Evolutionary conservation across 257 asterid species (phyloP), one percentile per base, ranked within the genome.

Genomic region (Przewalskia tangutica): DNA sequence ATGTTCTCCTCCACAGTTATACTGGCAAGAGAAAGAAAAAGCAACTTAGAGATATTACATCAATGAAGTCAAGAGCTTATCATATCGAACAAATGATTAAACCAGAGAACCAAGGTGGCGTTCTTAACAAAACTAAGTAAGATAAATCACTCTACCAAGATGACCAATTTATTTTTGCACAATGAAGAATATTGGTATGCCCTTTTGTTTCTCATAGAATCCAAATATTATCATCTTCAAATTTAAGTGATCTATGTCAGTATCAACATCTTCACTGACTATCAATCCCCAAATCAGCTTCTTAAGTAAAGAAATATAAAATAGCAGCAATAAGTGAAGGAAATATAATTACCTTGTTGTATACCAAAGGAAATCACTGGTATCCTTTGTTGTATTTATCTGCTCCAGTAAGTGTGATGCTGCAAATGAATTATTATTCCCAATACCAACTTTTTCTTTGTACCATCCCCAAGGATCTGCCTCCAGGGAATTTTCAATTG

Each of bases 321-420:
- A 18, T 46, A 60, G 18, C 77, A 50, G 23, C 12, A 0, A 12
- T 16, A 53, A n/a, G 55, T 7, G 7, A 65, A 27, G 79, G 63
- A 66, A 48, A 73, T 23, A 50, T 16, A 77, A 17, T 81, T 81
- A 91, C 97, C 95, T 89, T 82, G 88, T 93, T 17, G 92, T 88
- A 77, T 91, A 93, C 97, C 97, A 93, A 42, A 93, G 89, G 85
- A 88, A 91, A 86, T 93, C 97, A 81, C 93, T 91, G 10, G 84
- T 77, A 84, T 93, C 97, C 85, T 90, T 90, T n/a, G 97, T 93
- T 54, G 93, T 91, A 84, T 91, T 93, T 87, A 93, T 91, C 85
- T 93, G 97, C 93, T 93, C 97, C 73, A 93, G 87, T 66, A 93
- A 81, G 44, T 82, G 81, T 7, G 90, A 85, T 70, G 89, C 87